These are phyloP conservation scores for Choanephora cucurbitarum DNA, from an alignment of 371 early-diverging fungal species.

Conservation along the genomic window DNA sequence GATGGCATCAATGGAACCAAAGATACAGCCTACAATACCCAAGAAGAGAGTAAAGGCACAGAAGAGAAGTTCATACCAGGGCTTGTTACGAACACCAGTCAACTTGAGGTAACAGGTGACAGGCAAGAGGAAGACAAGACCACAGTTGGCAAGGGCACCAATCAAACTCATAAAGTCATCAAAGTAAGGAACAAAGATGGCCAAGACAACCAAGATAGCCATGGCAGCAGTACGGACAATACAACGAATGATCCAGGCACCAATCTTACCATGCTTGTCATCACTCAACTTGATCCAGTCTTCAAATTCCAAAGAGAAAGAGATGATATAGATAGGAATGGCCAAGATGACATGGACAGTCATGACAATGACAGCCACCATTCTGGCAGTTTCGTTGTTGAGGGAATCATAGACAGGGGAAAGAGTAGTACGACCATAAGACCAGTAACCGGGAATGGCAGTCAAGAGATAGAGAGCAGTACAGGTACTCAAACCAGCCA, in stretches of 20 bases:
- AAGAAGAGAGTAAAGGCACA: constrained; percentile 52
- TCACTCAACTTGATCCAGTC: constrained; percentile 36
- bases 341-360: constrained; percentile 81
- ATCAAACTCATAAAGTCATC: constrained; percentile 68
- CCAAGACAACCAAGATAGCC: constrained; percentile 44
- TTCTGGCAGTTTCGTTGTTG: constrained; percentile 57
- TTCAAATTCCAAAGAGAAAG: constrained; percentile 74
- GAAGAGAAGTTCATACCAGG: constrained; percentile 41
- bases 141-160: constrained; percentile 62
- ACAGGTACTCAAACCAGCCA: constrained; percentile 64
- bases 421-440: constrained; percentile 68
- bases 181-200: constrained; percentile 61
- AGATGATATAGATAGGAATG: constrained; percentile 76
- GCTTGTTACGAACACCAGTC: constrained; percentile 49
- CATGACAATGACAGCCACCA: constrained; percentile 69
- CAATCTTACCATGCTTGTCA: constrained; percentile 22
- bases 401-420: constrained; percentile 77
- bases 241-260: constrained; percentile 47
- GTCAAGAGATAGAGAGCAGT: constrained; percentile 73
- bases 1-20: constrained; percentile 63
- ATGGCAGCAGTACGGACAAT: constrained; percentile 47
- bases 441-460: constrained; percentile 73
- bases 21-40: constrained; percentile 55
- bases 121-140: constrained; percentile 58
- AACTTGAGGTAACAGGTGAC: constrained; percentile 59